Evolutionary conservation across 768 basidiomycete species (phyloP).

Genomic region (Tubosaeta sp.): DNA sequence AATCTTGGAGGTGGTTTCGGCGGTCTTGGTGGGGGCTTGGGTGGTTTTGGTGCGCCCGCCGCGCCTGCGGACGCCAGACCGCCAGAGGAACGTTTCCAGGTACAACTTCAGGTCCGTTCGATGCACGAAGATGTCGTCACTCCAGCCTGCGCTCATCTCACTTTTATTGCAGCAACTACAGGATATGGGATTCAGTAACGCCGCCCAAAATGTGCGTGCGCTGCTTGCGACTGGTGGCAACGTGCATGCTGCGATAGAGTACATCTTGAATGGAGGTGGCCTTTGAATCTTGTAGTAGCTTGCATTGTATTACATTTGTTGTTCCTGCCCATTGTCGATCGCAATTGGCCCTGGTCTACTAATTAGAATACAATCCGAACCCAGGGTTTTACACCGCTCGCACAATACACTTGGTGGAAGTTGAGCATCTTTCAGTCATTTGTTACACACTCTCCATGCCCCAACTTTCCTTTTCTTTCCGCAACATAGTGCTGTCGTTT

Average conservation of each 20-base stretch:
- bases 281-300: background rate
- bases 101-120: conserved; percentile 63
- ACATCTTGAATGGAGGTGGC: conserved; percentile 81
- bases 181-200: conserved; percentile 93
- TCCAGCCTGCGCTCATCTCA: background rate
- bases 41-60: conserved; percentile 18
- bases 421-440: background rate
- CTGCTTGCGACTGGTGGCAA: conserved; percentile 90
- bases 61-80: conserved; percentile 65
- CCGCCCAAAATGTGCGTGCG: conserved; percentile 85
- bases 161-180: conserved; percentile 70
- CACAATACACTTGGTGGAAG: too few relatives aligned
- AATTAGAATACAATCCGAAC: too few relatives aligned
- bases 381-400: too few relatives aligned
- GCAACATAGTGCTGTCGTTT: conserved; percentile 51
- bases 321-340: background rate
- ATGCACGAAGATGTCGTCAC: background rate
- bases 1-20: conserved; percentile 20
- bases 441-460: background rate
- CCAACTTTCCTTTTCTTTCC: conserved; percentile 11
- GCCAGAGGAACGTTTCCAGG: conserved; percentile 90
- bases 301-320: background rate
- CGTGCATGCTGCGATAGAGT: conserved; percentile 88
- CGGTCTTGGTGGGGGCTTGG: conserved; percentile 25
- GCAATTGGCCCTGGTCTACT: background rate